Conservation (phyloP, 129 eudicot species). For the Chrysanthemum makinoi region DNA sequence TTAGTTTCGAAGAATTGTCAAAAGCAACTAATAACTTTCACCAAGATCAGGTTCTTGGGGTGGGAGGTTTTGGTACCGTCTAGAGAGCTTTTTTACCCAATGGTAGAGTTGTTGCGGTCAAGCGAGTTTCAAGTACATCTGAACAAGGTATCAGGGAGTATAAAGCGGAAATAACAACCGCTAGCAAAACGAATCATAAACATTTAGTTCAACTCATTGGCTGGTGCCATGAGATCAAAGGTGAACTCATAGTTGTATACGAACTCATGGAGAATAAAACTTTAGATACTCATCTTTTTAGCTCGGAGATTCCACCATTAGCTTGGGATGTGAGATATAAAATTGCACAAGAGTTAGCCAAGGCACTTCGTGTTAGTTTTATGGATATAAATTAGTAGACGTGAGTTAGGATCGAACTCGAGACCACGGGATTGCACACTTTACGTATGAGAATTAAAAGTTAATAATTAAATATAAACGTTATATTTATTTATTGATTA, state of each 20-base stretch:
- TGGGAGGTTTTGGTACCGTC: neutral
- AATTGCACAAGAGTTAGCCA: neutral
- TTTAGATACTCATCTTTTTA: neutral
- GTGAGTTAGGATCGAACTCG: no score
- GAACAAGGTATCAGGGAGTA: neutral
- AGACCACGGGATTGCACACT: no score
- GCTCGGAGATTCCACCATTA: neutral
- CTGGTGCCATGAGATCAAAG: neutral
- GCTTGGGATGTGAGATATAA: neutral
- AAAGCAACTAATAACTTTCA: neutral
- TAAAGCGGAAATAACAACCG: neutral
- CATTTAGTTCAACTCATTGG: neutral
- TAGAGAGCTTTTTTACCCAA: neutral
- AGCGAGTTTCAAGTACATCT: neutral
- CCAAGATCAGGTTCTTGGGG: neutral
- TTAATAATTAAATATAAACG: no score
- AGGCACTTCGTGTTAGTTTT: neutral
- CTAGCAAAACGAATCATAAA: neutral
- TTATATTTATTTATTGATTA: no score
- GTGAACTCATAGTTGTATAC: neutral
- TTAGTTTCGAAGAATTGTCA: neutral
- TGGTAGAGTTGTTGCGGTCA: neutral
- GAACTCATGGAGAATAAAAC: neutral
- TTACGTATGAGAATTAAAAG: no score
- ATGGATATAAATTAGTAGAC: no score